phyloP scores from a whole-genome alignment of 148 eudicot genomes.

The Rhododendron simsii region DNA sequence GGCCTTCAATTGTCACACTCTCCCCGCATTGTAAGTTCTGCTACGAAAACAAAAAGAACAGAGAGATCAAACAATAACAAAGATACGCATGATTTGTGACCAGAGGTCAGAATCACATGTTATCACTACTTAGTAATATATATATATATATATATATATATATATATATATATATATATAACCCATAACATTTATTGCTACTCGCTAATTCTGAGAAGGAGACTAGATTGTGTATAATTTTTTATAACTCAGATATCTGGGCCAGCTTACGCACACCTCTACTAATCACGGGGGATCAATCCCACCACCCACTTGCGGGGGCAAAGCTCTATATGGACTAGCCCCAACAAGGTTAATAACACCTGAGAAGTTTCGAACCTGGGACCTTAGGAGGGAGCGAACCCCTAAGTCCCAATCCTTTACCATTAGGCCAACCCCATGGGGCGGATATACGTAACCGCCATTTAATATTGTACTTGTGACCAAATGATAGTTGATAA shows the following conservation, averaged over 20 bases:
- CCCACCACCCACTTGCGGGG: not conserved
- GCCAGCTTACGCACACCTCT: not conserved
- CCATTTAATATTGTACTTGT: no score
- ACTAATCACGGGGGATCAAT: no score
- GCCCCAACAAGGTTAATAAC: not conserved
- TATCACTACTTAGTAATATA: not conserved
- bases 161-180: no score
- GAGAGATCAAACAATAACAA: not conserved
- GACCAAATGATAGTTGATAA: no score
- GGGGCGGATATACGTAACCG: no score
- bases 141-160: no score
- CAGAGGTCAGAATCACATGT: not conserved
- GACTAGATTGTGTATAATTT: not conserved
- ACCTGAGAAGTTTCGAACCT: not conserved
- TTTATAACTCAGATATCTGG: no score
- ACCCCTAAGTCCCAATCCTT: not conserved
- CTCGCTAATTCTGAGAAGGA: not conserved
- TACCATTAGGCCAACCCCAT: no score
- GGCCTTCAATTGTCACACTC: conserved; percentile 89
- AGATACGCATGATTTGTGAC: not conserved
- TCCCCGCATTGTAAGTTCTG: conserved; percentile 95
- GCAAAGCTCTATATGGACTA: no score
- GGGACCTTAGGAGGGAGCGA: not conserved
- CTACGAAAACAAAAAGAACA: not conserved
- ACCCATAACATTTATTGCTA: not conserved